A percentile compares a stretch with the other conserved stretches of the same genome.
These are phyloP conservation scores for Claviceps citrina DNA, from an alignment of 2,329 filamentous ascomycete genomes.

Conservation along the genomic window DNA sequence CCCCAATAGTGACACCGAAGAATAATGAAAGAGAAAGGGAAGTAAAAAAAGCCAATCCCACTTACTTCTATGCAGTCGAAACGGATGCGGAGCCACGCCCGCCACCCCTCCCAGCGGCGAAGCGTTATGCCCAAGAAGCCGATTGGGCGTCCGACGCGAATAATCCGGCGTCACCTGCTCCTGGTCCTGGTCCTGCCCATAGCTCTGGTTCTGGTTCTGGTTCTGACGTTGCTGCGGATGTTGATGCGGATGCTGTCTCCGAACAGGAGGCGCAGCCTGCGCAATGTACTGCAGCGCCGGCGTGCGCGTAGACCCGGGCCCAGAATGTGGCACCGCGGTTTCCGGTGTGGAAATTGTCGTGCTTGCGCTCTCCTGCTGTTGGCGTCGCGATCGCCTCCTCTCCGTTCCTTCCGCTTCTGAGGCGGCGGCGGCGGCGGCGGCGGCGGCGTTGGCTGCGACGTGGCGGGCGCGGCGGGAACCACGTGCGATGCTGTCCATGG, in stretches of 20 bases:
- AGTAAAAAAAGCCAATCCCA: conserved; percentile 3
- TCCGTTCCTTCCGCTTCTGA: not conserved
- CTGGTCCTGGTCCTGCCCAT: conserved; percentile 2
- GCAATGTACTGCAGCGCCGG: not conserved
- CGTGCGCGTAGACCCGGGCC: not conserved
- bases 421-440: not conserved
- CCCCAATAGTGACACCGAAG: too few relatives aligned
- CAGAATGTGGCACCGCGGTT: not conserved
- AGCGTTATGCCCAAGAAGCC: conserved; percentile 4
- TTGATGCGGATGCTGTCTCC: conserved; percentile 4
- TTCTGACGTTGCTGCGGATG: conserved; percentile 6
- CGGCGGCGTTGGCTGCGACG: conserved; percentile 12
- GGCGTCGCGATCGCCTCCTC: not conserved
- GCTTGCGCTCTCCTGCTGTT: not conserved
- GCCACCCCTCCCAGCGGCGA: conserved; percentile 9
- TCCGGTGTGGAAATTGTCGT: not conserved
- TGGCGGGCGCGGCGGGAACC: conserved; percentile 18
- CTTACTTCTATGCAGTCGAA: conserved; percentile 23
- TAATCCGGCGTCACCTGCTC: conserved; percentile 7
- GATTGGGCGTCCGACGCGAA: conserved; percentile 10
- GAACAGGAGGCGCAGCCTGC: not conserved
- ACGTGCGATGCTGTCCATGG: conserved; percentile 16
- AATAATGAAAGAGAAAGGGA: not conserved
- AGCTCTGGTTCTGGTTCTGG: conserved; percentile 6
- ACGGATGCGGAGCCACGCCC: conserved; percentile 20